Evolutionary conservation across 768 basidiomycete species (phyloP).

Genomic region (Boletus tylopilopsis): DNA sequence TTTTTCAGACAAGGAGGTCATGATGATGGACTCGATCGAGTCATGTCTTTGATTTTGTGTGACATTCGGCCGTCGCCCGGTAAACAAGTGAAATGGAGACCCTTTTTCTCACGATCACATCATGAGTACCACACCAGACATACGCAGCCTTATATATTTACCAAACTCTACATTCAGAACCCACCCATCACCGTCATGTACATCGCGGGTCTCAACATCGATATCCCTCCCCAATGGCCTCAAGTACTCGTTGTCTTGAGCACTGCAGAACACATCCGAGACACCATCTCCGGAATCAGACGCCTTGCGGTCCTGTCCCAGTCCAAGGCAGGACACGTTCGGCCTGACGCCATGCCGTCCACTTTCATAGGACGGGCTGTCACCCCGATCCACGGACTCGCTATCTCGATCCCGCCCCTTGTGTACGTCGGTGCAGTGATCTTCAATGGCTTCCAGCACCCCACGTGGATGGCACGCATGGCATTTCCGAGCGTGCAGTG

Average conservation of each 20-base stretch:
- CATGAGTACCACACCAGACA: too few species aligned
- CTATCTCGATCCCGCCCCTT: conserved; percentile 16
- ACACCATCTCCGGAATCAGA: not conserved
- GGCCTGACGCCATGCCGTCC: conserved; percentile 11
- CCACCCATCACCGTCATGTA: too few species aligned
- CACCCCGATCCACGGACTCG: conserved; percentile 22
- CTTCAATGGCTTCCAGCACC: conserved; percentile 25
- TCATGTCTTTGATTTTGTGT: too few species aligned
- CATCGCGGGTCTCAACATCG: conserved; percentile 13
- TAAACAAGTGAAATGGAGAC: too few species aligned
- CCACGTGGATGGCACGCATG: conserved; percentile 27
- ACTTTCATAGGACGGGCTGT: conserved; percentile 19
- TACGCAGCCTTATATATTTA: too few species aligned
- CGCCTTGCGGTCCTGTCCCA: not conserved
- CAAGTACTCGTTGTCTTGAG: conserved; percentile 15
- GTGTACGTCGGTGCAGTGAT: conserved; percentile 22
- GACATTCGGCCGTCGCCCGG: too few species aligned
- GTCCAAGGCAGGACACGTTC: conserved; percentile 14
- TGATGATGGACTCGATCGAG: too few species aligned
- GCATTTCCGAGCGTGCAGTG: not conserved
- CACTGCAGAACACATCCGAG: conserved; percentile 8
- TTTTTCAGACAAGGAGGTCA: conserved; percentile 33
- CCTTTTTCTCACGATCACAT: too few species aligned
- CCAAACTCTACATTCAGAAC: too few species aligned
- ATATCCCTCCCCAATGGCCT: conserved; percentile 5